Base-by-base conservation (phyloP, 192 early-diverging fungal species). In the Umbelopsis isabellina region DNA sequence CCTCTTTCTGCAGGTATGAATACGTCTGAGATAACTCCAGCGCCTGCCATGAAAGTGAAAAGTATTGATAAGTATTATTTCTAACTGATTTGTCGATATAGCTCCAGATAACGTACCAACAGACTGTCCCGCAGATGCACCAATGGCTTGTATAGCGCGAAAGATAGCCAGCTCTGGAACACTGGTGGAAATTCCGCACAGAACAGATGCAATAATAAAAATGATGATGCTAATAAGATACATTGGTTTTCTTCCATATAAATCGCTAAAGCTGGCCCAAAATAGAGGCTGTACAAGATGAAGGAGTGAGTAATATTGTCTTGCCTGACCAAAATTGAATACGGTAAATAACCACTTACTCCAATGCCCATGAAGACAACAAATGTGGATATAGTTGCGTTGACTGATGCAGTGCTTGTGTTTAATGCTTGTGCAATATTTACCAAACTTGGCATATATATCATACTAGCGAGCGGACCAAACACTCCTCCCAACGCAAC, bases 231-330 rank as follows among this genome's bases (percentile, higher is more conserved):
- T 68, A 5, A 74, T 33, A 11, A 74, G 44, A 41, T 74, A 74
- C 58, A 74, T 68, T 9, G 30, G 37, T 30, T 68, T 67, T 49
- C 73, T 51, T 10, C 73, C 73, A 27, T 74, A 74, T 1, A 48
- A 47, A 35, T 74, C 73, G 15, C 66, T 68, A 20, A 74, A 33
- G 12, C 49, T 55, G n/a, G 73, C 73, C 73, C 73, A 74, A 7
- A 74, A 44, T 27, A 74, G 46, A 35, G 73, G 73, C 73, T 74
- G 30, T 9, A 49, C 3, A 49, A 5, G 11, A 61, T 27, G 27
- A 58, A 11, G 12, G 9, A 35, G 27, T 61, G 2, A 53, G 51
- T 53, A 27, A 35, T 61, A 4, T 15, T 35, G 25, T 16, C 37
- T 6, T 41, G 10, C 0, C 37, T 41, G 0, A 1, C 10, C 1